Evolutionary conservation across 148 eudicot species (phyloP).

Genomic region (Polygonum maritimum): DNA sequence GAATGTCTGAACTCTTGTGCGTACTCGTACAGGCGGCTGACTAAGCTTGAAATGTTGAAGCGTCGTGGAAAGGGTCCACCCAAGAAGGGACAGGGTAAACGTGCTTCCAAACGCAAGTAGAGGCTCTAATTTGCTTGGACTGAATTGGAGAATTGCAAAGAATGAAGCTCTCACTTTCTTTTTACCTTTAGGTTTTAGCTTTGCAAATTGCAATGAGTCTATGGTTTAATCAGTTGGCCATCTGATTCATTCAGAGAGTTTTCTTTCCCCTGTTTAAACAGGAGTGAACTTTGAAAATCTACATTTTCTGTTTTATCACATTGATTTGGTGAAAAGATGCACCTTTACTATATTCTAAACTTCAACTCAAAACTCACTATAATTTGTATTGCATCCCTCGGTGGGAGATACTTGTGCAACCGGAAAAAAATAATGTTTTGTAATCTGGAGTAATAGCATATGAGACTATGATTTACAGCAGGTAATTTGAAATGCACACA

Average conservation of each 20-base stretch:
- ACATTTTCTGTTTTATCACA: not conserved
- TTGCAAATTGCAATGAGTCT: not conserved
- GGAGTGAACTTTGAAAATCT: not conserved
- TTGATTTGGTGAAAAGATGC: not conserved
- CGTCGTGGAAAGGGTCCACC: constrained; percentile 87
- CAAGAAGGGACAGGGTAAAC: constrained; percentile 90
- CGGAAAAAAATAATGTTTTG: not conserved
- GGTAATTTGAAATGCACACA: not conserved
- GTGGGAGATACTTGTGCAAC: not conserved
- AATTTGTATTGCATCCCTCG: too few species aligned
- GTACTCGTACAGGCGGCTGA: constrained; percentile 40
- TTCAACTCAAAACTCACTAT: too few species aligned
- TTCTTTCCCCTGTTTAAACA: not conserved
- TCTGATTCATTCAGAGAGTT: not conserved
- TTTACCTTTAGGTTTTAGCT: not conserved
- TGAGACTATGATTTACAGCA: not conserved
- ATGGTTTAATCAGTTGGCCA: not conserved
- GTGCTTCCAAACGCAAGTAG: constrained; percentile 73
- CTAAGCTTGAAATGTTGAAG: constrained; percentile 74
- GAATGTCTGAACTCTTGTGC: not conserved
- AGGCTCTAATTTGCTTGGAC: not conserved
- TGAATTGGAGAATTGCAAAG: not conserved
- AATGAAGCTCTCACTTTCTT: not conserved
- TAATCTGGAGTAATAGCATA: not conserved
- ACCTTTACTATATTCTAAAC: not conserved